A percentile compares a stretch with the other conserved stretches of the same genome.
These are phyloP conservation scores for Remersonia thermophila DNA, from an alignment of 2,329 filamentous ascomycete genomes.

Conservation along the genomic window DNA sequence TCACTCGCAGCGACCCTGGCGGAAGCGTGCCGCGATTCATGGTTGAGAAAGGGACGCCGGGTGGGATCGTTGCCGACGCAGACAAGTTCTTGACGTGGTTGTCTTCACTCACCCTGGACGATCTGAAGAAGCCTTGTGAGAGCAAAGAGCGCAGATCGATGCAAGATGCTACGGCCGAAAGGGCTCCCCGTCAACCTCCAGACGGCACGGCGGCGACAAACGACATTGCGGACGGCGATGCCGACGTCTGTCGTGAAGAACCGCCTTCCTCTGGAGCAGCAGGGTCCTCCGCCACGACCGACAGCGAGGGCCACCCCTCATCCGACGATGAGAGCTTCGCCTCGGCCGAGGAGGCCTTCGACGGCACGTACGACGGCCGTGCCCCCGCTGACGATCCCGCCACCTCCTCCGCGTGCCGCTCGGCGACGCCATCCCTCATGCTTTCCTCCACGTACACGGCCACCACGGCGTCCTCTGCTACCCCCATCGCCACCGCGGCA, in stretches of 20 bases:
- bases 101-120: slow-evolving; percentile 27
- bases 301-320: slow-evolving; percentile 32
- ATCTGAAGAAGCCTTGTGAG: slow-evolving; percentile 18
- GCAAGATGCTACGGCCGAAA: slow-evolving; percentile 15
- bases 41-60: slow-evolving; percentile 80
- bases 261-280: slow-evolving; percentile 18
- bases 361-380: slow-evolving; percentile 7
- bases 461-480: slow-evolving; percentile 2
- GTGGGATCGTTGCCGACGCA: slow-evolving; percentile 66
- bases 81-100: slow-evolving; percentile 73
- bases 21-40: slow-evolving; percentile 81
- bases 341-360: slow-evolving; percentile 31
- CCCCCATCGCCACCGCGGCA: slow-evolving; percentile 4
- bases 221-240: slow-evolving; percentile 3
- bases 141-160: slow-evolving; percentile 19
- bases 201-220: slow-evolving; percentile 4
- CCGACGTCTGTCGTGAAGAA: slow-evolving; percentile 14
- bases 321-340: slow-evolving; percentile 34
- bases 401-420: slow-evolving; percentile 7
- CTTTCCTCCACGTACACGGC: too few relatives aligned
- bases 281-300: slow-evolving; percentile 18
- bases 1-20: slow-evolving; percentile 78
- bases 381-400: background rate
- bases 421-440: background rate
- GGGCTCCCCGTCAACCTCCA: slow-evolving; percentile 3